Base-by-base conservation (phyloP, 2,329 filamentous ascomycete species). In the Trichoderma koningii region DNA sequence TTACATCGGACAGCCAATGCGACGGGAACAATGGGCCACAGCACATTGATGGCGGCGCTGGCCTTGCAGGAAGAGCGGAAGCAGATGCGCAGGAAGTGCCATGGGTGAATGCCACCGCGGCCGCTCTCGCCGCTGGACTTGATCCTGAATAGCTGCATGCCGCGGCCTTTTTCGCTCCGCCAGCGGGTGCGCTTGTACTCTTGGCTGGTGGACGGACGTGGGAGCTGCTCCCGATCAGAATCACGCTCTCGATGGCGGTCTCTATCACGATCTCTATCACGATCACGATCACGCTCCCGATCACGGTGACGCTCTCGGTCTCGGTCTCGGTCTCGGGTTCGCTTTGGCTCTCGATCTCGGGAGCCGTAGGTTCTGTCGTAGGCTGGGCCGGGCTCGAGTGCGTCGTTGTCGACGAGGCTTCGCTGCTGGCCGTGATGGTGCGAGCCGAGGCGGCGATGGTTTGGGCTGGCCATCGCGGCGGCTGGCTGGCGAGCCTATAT, bases 21-120 rank as follows among this genome's bases (percentile, higher is more conserved):
- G 3, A 81, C 73, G 14, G 79, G 78, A 1, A 82, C 80, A 64
- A 82, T 72, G 0, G 81, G 81, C 81, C 81, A 83, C 5, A 83
- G 73, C 3, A 83, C 64, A 62, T 83, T 83, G 52, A 81, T 80
- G 65, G 76, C 75, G 72, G 76, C 80, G 9, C 78, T 80, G 3
- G 78, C 78, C 1, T 75, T 78, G 70, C 78, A 81, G 0, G 80
- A 80, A 57, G 77, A 80, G 17, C 73, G 71, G 73, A 76, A 80
- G 67, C 79, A 76, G 19, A 83, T 79, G 14, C 64, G 66, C 23
- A 81, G 64, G 70, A 82, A 82, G 47, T 78, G 76, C 42, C 72
- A 67, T 2, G 77, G 77, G 42, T 80, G 75, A 63, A 83, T 77
- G 44, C 80, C 78, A 19, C 72, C 73, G 55, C 81, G 73, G 2